phyloP scores from a whole-genome alignment of 768 basidiomycete genomes.

The Scleroderma bovista region DNA sequence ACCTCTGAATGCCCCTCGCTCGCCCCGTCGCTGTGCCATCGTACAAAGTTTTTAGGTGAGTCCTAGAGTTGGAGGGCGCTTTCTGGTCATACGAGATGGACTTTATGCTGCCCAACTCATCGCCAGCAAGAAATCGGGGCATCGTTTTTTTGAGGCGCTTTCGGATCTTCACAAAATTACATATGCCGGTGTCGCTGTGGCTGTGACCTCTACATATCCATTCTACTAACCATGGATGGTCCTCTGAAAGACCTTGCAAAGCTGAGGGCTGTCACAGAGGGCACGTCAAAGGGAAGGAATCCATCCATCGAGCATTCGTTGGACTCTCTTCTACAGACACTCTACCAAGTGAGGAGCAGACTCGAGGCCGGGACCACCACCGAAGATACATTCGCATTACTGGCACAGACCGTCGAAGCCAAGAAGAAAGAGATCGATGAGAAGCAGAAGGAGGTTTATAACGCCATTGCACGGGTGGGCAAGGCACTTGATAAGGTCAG shows the following conservation, averaged over 20 bases:
- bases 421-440: constrained; percentile 85
- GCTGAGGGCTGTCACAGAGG: constrained; percentile 58
- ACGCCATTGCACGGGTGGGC: constrained; percentile 67
- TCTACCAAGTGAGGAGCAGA: constrained; percentile 51
- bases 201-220: neutral
- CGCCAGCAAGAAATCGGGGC: constrained; percentile 69
- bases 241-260: constrained; percentile 75
- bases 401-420: constrained; percentile 56
- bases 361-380: constrained; percentile 44
- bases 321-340: constrained; percentile 53
- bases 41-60: constrained; percentile 29
- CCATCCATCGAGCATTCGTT: constrained; percentile 55
- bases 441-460: constrained; percentile 84
- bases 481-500: constrained; percentile 89
- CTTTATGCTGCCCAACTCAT: constrained; percentile 76
- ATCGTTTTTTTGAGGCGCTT: constrained; percentile 28
- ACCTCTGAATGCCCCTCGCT: constrained; percentile 34
- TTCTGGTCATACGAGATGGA: constrained; percentile 40
- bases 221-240: constrained; percentile 62
- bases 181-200: neutral
- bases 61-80: constrained; percentile 28
- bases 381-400: constrained; percentile 42
- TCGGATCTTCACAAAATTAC: too few relatives aligned
- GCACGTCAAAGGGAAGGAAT: constrained; percentile 44
- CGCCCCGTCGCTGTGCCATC: constrained; percentile 30